Conservation (phyloP, 179 eudicot genomes). For the Silene noctiflora region DNA sequence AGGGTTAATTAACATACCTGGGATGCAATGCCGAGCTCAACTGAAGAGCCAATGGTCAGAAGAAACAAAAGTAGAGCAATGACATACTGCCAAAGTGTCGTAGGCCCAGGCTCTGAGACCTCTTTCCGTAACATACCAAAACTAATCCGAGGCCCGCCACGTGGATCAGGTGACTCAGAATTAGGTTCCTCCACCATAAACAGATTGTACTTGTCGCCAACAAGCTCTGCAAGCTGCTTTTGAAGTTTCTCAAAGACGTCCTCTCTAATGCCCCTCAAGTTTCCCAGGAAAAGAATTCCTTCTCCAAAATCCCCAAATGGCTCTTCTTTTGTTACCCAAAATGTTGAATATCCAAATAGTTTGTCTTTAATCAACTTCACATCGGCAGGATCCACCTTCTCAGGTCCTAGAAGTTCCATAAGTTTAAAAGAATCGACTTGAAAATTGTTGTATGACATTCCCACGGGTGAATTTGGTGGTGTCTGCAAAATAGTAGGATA, state of each 20-base stretch:
- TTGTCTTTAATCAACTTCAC: conserved; percentile 82
- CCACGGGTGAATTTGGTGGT: conserved; percentile 49
- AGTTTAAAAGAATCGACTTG: conserved; percentile 90
- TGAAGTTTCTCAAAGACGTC: conserved; percentile 84
- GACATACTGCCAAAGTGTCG: conserved; percentile 94
- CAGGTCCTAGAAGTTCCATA: conserved; percentile 97
- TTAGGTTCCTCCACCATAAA: conserved; percentile 98
- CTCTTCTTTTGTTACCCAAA: conserved; percentile 96
- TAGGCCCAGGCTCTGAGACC: conserved; percentile 91
- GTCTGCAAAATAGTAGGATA: conserved; percentile 40
- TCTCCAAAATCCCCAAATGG: conserved; percentile 97
- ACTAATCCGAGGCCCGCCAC: conserved; percentile 98
- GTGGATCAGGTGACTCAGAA: conserved; percentile 89
- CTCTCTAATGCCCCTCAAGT: conserved; percentile 83
- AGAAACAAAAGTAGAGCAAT: conserved; percentile 84
- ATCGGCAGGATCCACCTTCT: conserved; percentile 90
- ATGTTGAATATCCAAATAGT: conserved; percentile 91
- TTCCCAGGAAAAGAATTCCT: conserved; percentile 93
- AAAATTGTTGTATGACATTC: conserved; percentile 65
- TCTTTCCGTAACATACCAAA: conserved; percentile 94
- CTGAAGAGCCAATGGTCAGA: conserved; percentile 90
- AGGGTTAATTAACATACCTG: conserved; percentile 51
- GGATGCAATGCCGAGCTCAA: conserved; percentile 97
- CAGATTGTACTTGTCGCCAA: conserved; percentile 86
- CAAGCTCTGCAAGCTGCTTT: conserved; percentile 66